Base-by-base conservation (phyloP, 2,329 filamentous ascomycete genomes). In the Blumeriella jaapii region DNA sequence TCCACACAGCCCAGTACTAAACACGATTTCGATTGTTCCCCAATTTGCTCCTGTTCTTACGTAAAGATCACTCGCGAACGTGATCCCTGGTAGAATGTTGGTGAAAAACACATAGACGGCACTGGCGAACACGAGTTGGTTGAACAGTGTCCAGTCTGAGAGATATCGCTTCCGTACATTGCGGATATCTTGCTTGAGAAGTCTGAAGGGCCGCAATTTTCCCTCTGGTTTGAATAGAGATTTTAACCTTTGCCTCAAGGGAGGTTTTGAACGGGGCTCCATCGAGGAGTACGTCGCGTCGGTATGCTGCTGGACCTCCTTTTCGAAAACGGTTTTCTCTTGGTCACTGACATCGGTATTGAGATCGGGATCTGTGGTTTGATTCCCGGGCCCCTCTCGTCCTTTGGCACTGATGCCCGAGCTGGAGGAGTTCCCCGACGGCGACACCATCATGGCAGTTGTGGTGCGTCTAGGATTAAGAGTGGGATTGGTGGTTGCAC, bases 21-120 rank as follows among this genome's bases (percentile, higher is more conserved):
- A 70, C 1, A 80, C 73, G 6, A n/a, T 71, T 51, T 79, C 75
- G 34, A 79, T 75, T 1, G 74, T 74, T 0, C 74, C 74, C 71
- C 74, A 79, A 17, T 68, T 74, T 48, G 67, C 59, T 10, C 74
- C 74, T 0, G 74, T 79, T 42, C 74, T 56, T 4, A 69, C 67
- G 49, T 74, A 76, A 38, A 79, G 54, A 51, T 79, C 75, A 51
- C 69, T 74, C 0, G 74, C 74, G 55, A 79, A 79, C 0, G 74
- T 79, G 48, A 79, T 78, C 1, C 75, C 74, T 0, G 75, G 75
- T 8, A 80, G 55, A 5, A 79, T 61, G 50, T 78, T 78, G 17
- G 73, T 78, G 51, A 79, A 78, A 60, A 78, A 78, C 40, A 78
- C 65, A 55, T 76, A 78, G 18, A 78, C 65, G 1, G 74, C 68